phyloP scores from a whole-genome alignment of 345 rosid genomes.

The Geranium rotundifolium region DNA sequence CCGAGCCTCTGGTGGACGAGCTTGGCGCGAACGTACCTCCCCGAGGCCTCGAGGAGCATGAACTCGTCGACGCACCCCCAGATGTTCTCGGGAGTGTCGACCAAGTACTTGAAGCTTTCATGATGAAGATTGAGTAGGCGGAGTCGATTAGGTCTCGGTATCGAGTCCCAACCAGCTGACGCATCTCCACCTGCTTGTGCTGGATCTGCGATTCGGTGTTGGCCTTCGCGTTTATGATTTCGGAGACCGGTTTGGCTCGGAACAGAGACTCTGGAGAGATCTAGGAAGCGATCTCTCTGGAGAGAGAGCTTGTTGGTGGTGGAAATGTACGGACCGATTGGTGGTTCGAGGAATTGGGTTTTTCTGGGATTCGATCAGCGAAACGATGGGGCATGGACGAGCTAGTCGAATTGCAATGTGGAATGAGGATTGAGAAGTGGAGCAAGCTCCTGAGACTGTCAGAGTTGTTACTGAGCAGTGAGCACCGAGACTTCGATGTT shows the following conservation, averaged over 20 bases:
- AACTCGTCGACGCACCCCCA: slow-evolving; percentile 94
- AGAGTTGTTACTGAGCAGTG: neutral
- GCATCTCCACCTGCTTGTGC: slow-evolving; percentile 87
- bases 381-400: too few species aligned
- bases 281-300: too few species aligned
- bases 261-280: slow-evolving; percentile 83
- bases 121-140: slow-evolving; percentile 75
- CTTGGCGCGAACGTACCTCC: slow-evolving; percentile 69
- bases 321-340: too few species aligned
- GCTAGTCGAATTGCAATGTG: neutral
- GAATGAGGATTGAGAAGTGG: neutral
- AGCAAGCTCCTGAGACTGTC: neutral
- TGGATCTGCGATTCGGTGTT: slow-evolving; percentile 65
- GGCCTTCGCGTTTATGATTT: slow-evolving; percentile 69
- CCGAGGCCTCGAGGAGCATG: slow-evolving; percentile 79
- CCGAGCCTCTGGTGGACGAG: slow-evolving; percentile 52
- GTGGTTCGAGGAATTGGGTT: too few species aligned
- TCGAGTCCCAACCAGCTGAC: slow-evolving; percentile 77
- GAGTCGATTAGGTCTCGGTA: slow-evolving; percentile 93
- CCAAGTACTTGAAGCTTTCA: slow-evolving; percentile 82
- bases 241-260: slow-evolving; percentile 59
- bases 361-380: too few species aligned
- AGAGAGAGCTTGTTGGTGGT: too few species aligned
- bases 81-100: slow-evolving; percentile 86
- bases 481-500: neutral